Evolutionary conservation across 2,329 filamentous ascomycete species (phyloP).

Genomic region (Cladosporium sp.): DNA sequence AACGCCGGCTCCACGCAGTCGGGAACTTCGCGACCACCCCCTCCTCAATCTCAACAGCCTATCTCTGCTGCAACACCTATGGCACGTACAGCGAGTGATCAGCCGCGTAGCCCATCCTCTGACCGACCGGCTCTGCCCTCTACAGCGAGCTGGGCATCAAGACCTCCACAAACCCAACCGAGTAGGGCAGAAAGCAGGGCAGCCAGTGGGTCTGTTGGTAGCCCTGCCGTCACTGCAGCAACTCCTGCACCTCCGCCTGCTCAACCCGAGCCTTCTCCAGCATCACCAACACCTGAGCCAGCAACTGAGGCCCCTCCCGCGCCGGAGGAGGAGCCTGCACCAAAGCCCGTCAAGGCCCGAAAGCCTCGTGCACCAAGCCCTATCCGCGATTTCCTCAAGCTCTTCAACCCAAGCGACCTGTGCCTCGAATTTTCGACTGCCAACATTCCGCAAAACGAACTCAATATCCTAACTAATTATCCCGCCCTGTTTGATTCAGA

Average conservation of each 20-base stretch:
- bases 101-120: slow-evolving; percentile 23
- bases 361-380: slow-evolving; percentile 18
- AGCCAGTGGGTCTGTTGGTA: slow-evolving; percentile 74
- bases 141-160: slow-evolving; percentile 85
- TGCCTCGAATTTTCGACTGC: slow-evolving; percentile 34
- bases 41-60: slow-evolving; percentile 45
- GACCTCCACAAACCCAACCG: slow-evolving; percentile 56
- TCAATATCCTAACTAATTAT: slow-evolving; percentile 50
- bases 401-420: slow-evolving; percentile 43
- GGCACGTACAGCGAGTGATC: slow-evolving; percentile 51
- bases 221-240: slow-evolving; percentile 57
- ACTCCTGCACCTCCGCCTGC: slow-evolving; percentile 16
- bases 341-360: slow-evolving; percentile 12
- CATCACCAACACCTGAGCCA: slow-evolving; percentile 15
- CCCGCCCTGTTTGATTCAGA: slow-evolving; percentile 77
- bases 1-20: slow-evolving; percentile 80
- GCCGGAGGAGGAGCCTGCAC: slow-evolving; percentile 8
- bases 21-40: slow-evolving; percentile 46
- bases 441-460: slow-evolving; percentile 39
- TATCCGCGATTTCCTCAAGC: slow-evolving; percentile 35
- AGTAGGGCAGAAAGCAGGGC: slow-evolving; percentile 71
- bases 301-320: slow-evolving; percentile 4
- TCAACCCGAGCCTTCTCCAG: slow-evolving; percentile 27
- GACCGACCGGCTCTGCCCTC: slow-evolving; percentile 89
- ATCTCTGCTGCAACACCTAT: slow-evolving; percentile 54